Evolutionary conservation across 352 stramenopile species (phyloP).

Genomic region (Peronospora farinosa): DNA sequence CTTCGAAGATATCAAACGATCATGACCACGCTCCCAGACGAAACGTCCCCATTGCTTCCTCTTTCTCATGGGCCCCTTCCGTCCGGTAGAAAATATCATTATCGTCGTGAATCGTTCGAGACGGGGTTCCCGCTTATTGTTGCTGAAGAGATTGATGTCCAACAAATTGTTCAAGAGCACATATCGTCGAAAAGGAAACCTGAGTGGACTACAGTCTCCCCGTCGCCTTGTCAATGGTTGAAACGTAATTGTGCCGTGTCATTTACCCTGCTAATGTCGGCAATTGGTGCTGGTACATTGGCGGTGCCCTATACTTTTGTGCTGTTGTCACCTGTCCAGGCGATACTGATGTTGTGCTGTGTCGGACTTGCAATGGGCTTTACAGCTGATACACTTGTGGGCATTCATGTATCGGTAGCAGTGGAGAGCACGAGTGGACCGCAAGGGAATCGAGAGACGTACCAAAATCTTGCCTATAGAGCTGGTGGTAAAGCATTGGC

Average conservation of each 20-base stretch:
- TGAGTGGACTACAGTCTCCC: neutral
- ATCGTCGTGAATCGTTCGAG: slow-evolving; percentile 31
- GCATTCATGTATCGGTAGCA: slow-evolving; percentile 52
- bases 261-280: slow-evolving; percentile 55
- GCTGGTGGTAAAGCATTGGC: slow-evolving; percentile 47
- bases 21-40: slow-evolving; percentile 4
- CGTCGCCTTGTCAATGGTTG: slow-evolving; percentile 22
- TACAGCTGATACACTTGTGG: slow-evolving; percentile 58
- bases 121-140: slow-evolving; percentile 32
- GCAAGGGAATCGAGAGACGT: slow-evolving; percentile 49
- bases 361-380: slow-evolving; percentile 66
- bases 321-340: slow-evolving; percentile 37
- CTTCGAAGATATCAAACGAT: neutral
- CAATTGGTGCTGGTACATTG: slow-evolving; percentile 49
- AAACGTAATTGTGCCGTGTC: slow-evolving; percentile 28
- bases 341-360: slow-evolving; percentile 36
- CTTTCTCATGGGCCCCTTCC: slow-evolving; percentile 11
- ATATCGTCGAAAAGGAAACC: neutral
- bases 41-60: slow-evolving; percentile 25
- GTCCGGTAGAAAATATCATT: slow-evolving; percentile 7
- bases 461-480: slow-evolving; percentile 55
- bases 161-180: slow-evolving; percentile 10
- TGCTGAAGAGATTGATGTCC: slow-evolving; percentile 14
- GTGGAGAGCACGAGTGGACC: slow-evolving; percentile 12
- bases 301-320: slow-evolving; percentile 66